Conservation (phyloP, 2,329 filamentous ascomycete genomes). For the Pyricularia sp. region DNA sequence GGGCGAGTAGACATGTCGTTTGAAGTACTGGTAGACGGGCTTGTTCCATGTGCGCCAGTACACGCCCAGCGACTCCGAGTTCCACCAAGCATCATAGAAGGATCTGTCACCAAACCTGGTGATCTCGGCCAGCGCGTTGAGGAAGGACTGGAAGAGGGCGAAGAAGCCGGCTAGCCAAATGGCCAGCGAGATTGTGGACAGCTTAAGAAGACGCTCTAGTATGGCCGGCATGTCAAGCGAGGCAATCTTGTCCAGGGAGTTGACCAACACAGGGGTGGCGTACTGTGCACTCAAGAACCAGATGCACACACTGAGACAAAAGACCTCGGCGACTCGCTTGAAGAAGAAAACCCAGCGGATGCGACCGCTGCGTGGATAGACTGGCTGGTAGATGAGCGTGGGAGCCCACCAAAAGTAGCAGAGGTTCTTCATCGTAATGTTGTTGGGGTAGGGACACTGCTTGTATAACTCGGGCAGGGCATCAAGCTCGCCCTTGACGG, state of each 20-base stretch:
- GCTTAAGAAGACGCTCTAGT: constrained; percentile 79
- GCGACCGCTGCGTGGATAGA: constrained; percentile 71
- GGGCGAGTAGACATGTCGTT: constrained; percentile 81
- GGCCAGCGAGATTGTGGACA: constrained; percentile 86
- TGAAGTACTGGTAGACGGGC: constrained; percentile 94
- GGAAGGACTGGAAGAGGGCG: constrained; percentile 80
- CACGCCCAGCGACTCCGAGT: constrained; percentile 66
- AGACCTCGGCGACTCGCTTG: constrained; percentile 68
- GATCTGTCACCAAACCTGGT: constrained; percentile 83
- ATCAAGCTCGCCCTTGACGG: constrained; percentile 50
- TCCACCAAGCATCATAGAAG: constrained; percentile 99
- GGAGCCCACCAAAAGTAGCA: constrained; percentile 98
- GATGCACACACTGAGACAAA: constrained; percentile 72
- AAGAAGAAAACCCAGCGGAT: constrained; percentile 81
- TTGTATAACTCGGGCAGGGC: constrained; percentile 71
- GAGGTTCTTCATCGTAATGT: constrained; percentile 79
- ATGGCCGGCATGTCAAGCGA: constrained; percentile 71
- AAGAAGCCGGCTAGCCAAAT: constrained; percentile 99
- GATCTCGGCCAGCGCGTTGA: constrained; percentile 85
- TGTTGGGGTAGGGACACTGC: constrained; percentile 74
- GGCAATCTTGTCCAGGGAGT: constrained; percentile 79
- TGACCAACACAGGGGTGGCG: constrained; percentile 75
- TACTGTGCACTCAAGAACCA: constrained; percentile 95
- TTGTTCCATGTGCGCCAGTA: constrained; percentile 99
- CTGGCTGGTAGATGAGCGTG: constrained; percentile 90